Evolutionary conservation across 2,329 filamentous ascomycete genomes (phyloP), one percentile per base, ranked within the genome.

Genomic region (Aspergillus ibericus): DNA sequence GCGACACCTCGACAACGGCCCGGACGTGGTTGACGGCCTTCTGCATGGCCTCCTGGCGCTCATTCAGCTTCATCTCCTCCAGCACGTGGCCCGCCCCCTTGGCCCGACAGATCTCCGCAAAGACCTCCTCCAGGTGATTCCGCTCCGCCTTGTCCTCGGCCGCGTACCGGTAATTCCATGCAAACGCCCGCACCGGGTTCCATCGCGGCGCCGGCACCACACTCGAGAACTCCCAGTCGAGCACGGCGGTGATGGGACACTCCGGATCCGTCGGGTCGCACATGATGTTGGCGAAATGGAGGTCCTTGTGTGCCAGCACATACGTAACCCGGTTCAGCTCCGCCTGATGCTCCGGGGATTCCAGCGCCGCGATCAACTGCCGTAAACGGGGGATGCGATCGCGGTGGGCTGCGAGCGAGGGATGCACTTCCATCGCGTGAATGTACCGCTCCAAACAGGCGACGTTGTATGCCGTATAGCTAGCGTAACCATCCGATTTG

Each of bases 181-280:
- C 62, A 48, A 78, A 77, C 7, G 71, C 69, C n/a, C 64, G 59
- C 4, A 62, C 62, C 1, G 76, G 74, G 51, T 75, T 72, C 75
- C 75, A 79, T 13, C 67, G 63, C 25, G 64, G 62, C 5, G 66
- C 64, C 1, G 76, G 74, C 13, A 78, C 71, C 1, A 77, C 65
- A 15, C 67, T 66, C 1, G 71, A 64, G 42, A 78, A 78, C 58
- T 77, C 77, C 75, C 73, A 78, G 66, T 74, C 72, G 10, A 75
- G 59, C 12, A 78, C 64, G 1, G 60, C 68, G 0, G 74, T 77
- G 44, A 78, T 70, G 6, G 53, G 56, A 48, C 53, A 59, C 1
- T 36, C 55, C 0, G 56, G 51, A 1, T 64, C 61, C 6, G 56
- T 35, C 1, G 58, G 59, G n/a, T 73, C 65, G 58, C 66, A 75